These are phyloP conservation scores for Dentipellis sp. DNA, from an alignment of 768 basidiomycete species.

Conservation along the genomic window DNA sequence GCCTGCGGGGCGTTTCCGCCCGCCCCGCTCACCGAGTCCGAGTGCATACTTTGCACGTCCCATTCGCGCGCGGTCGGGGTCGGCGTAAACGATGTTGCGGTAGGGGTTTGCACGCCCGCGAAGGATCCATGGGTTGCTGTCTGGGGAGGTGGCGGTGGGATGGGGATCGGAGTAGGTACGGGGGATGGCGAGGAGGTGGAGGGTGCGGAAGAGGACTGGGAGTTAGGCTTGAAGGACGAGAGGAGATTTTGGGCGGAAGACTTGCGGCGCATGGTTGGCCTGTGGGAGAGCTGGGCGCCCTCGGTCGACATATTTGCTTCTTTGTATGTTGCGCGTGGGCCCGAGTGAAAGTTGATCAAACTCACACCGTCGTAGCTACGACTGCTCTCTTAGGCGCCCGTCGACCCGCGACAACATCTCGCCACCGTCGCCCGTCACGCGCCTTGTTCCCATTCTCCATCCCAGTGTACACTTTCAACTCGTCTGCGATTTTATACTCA, in stretches of 20 bases:
- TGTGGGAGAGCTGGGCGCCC: neutral
- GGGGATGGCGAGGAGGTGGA: conserved; percentile 15
- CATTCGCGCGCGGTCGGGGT: conserved; percentile 45
- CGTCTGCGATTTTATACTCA: no score
- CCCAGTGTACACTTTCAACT: no score
- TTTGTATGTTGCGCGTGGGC: neutral
- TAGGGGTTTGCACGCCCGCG: neutral
- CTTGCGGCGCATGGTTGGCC: conserved; percentile 47
- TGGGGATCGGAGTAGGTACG: conserved; percentile 12
- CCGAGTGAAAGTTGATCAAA: neutral
- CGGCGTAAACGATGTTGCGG: conserved; percentile 22
- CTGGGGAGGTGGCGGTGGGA: conserved; percentile 18
- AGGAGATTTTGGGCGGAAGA: conserved; percentile 81
- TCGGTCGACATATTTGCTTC: neutral
- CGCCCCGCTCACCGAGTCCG: conserved; percentile 21
- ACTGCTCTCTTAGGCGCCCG: no score
- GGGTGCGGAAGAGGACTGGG: neutral
- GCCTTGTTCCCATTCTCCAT: no score
- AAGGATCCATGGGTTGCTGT: conserved; percentile 7
- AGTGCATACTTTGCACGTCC: conserved; percentile 63
- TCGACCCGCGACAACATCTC: no score
- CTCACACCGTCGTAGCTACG: neutral
- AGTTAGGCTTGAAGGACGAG: conserved; percentile 51
- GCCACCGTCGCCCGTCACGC: no score
- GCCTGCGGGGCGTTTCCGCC: conserved; percentile 26